Base-by-base conservation (phyloP, 2,329 filamentous ascomycete genomes). In the Uncinocarpus reesii region DNA sequence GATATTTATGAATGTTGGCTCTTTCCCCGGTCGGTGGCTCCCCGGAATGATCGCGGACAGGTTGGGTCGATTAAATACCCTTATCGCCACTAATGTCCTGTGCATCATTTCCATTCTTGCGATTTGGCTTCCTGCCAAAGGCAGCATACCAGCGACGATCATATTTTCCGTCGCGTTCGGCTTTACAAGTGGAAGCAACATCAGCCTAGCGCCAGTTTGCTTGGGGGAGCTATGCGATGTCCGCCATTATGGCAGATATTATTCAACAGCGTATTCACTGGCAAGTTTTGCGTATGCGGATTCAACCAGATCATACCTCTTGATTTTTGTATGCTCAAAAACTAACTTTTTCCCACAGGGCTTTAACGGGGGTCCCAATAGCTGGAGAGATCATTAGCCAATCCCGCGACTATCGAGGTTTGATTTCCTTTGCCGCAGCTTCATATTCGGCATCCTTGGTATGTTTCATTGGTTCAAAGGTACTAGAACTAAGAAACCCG, bases 141-240 rank as follows among this genome's bases (percentile, higher is more conserved):
- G 31, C 20, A 37, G 21, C 7, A 40, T 21, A 10, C 24, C 26
- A 4, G 46, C 32, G 15, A 41, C 46, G 36, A 41, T 52, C 40
- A 23, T 42, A 3, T 52, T 52, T 26, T 40, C 32, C 10, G 31
- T 45, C 3, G 20, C 49, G 6, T 52, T 40, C 16, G 49, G 49
- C 11, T 16, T 51, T n/a, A 45, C 41, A 11, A 48, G 49, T 18
- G 49, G 49, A 3, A 45, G 49, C 4, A 43, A 48, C 32, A 40
- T 51, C 45, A 51, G 49, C 24, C 23, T 51, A 7, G 32, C 18
- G 13, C 18, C 44, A 4, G 38, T 45, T 15, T 51, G 49, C 20
- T 44, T 51, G 16, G 49, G 48, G 10, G 42, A 44, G 23, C 49
- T 51, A 13, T 45, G 44, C n/a, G 29, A 51, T 8, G 40, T n/a